Percentiles rank a stretch among this genome's conserved stretches.
Conservation (phyloP, 2,329 filamentous ascomycete genomes). For the Peltaster fructicola region DNA sequence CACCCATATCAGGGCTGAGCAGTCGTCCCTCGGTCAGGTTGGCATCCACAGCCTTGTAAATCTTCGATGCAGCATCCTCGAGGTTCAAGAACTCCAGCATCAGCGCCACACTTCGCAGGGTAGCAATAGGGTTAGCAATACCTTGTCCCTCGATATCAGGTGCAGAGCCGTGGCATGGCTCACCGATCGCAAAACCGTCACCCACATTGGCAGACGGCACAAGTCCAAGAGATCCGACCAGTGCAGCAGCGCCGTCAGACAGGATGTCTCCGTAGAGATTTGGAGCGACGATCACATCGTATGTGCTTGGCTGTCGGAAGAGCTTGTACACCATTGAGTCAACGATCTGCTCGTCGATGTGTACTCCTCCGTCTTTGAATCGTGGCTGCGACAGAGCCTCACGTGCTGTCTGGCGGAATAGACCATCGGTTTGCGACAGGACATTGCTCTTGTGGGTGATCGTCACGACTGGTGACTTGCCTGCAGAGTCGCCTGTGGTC, state of each 20-base stretch:
- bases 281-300: conserved; percentile 95
- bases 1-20: conserved; percentile 78
- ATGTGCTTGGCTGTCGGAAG: conserved; percentile 84
- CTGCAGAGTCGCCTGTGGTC: conserved; percentile 38
- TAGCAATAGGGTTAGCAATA: conserved; percentile 94
- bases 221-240: conserved; percentile 80
- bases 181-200: conserved; percentile 84
- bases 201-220: conserved; percentile 93
- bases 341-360: conserved; percentile 82
- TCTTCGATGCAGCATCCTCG: conserved; percentile 68
- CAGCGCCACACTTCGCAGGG: conserved; percentile 71
- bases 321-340: conserved; percentile 99
- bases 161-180: conserved; percentile 92
- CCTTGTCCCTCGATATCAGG: conserved; percentile 87
- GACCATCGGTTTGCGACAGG: conserved; percentile 83
- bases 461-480: conserved; percentile 60
- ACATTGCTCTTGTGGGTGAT: conserved; percentile 99
- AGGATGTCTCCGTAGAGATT: conserved; percentile 97
- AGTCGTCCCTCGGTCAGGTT: conserved; percentile 71
- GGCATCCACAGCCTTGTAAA: conserved; percentile 81
- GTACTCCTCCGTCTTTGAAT: conserved; percentile 47
- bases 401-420: conserved; percentile 72
- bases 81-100: conserved; percentile 95
- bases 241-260: conserved; percentile 83
- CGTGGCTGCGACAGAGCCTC: conserved; percentile 48